These are phyloP conservation scores for Cryptococcus sp. DNA, from an alignment of 1,284 basidiomycete genomes.

Conservation along the genomic window DNA sequence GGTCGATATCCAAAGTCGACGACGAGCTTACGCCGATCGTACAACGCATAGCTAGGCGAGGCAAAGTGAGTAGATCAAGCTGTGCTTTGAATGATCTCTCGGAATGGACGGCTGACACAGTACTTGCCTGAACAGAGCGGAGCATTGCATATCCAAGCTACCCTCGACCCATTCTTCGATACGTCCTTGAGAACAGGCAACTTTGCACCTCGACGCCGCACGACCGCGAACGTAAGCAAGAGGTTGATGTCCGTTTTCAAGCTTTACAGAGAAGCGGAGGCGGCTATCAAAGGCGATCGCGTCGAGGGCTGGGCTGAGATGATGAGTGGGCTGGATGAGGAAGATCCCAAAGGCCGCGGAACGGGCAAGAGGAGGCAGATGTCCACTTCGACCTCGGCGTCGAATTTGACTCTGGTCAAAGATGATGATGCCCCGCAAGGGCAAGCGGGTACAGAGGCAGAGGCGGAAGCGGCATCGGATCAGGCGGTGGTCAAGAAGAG, in stretches of 20 bases:
- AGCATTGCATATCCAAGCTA: constrained; percentile 62
- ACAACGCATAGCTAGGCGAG: constrained; percentile 79
- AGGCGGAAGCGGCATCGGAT: not conserved
- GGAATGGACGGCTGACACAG: not conserved
- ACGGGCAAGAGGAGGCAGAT: constrained; percentile 25
- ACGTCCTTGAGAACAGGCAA: constrained; percentile 58
- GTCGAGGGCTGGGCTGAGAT: constrained; percentile 45
- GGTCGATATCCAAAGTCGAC: constrained; percentile 84
- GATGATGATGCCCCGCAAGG: not conserved
- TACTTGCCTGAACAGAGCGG: constrained; percentile 56
- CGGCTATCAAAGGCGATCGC: constrained; percentile 28
- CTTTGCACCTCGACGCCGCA: constrained; percentile 72
- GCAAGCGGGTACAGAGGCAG: not conserved
- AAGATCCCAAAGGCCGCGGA: constrained; percentile 42
- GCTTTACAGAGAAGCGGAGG: constrained; percentile 68
- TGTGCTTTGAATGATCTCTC: not conserved
- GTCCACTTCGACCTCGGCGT: no score
- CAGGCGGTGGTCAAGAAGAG: not conserved
- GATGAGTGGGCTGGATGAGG: constrained; percentile 47
- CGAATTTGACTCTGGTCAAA: no score
- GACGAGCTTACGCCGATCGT: constrained; percentile 92
- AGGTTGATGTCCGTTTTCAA: constrained; percentile 86
- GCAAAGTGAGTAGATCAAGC: constrained; percentile 59
- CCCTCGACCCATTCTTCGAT: constrained; percentile 61
- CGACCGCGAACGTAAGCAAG: constrained; percentile 75